Percentiles rank a stretch among this genome's conserved stretches.
Evolutionary conservation across 352 stramenopile genomes (phyloP).

Genomic region (Vaucheria bursata): DNA sequence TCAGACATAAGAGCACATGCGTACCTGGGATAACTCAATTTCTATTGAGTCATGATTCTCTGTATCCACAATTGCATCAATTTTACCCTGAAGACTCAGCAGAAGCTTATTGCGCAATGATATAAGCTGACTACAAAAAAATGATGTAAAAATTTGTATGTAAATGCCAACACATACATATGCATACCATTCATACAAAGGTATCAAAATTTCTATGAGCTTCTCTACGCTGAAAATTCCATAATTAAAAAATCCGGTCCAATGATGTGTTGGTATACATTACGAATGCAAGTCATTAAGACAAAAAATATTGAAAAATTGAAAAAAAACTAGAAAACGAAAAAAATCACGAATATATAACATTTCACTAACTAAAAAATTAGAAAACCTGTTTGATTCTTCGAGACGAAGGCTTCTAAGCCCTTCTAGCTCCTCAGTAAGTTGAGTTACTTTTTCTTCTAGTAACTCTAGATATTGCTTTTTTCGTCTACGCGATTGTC

Average conservation of each 20-base stretch:
- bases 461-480: slow-evolving; percentile 50
- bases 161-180: too few species aligned
- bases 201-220: too few species aligned
- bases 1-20: too few species aligned
- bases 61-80: too few species aligned
- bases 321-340: neutral
- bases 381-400: slow-evolving; percentile 16
- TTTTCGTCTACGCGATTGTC: slow-evolving; percentile 46
- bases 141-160: too few species aligned
- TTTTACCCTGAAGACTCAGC: too few species aligned
- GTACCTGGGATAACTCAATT: too few species aligned
- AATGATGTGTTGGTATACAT: neutral
- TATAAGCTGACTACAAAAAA: too few species aligned
- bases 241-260: neutral
- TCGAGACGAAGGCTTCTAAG: slow-evolving; percentile 23
- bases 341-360: neutral
- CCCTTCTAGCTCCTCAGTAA: slow-evolving; percentile 29
- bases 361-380: neutral
- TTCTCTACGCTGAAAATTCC: neutral
- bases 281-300: neutral
- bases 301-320: neutral
- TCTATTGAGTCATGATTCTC: too few species aligned
- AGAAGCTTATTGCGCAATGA: too few species aligned
- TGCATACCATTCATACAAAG: too few species aligned
- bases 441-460: slow-evolving; percentile 25